Evolutionary conservation across 169 alveolate species (phyloP).

Genomic region (Babesia divergens): DNA sequence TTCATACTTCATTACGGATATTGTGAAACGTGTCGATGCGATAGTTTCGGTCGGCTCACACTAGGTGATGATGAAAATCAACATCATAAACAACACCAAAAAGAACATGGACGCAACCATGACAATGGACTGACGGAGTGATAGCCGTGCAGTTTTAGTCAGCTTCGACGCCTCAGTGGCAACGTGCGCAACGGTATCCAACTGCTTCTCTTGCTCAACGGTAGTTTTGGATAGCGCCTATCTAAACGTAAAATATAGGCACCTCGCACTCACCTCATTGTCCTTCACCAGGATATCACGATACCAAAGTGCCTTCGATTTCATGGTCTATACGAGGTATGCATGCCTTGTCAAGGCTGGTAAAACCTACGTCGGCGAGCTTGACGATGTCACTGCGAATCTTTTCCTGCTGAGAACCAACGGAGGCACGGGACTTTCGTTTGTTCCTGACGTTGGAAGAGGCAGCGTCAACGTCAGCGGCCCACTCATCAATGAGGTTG

Average conservation of each 20-base stretch:
- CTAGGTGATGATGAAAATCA: conserved; percentile 47
- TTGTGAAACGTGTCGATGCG: neutral
- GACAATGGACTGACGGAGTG: conserved; percentile 42
- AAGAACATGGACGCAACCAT: conserved; percentile 47
- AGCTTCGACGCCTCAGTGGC: conserved; percentile 44
- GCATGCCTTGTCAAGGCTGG: neutral
- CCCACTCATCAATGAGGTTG: conserved; percentile 59
- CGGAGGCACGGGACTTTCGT: neutral
- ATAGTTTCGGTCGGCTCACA: neutral
- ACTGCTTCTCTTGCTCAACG: conserved; percentile 61
- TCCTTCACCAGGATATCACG: conserved; percentile 61
- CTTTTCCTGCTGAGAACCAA: conserved; percentile 39
- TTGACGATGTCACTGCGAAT: conserved; percentile 58
- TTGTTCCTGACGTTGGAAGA: neutral
- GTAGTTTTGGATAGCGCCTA: conserved; percentile 51
- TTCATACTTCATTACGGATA: too few relatives aligned
- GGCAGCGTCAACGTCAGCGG: conserved; percentile 45
- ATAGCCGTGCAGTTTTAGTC: conserved; percentile 20
- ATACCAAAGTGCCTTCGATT: conserved; percentile 62
- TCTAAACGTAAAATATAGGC: neutral
- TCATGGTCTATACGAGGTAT: conserved; percentile 33
- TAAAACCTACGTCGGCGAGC: conserved; percentile 55
- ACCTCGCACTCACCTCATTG: conserved; percentile 23
- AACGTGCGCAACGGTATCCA: conserved; percentile 58
- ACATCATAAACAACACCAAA: conserved; percentile 30